Evolutionary conservation across 2,329 filamentous ascomycete species (phyloP).

Genomic region (Ascochyta pisi): DNA sequence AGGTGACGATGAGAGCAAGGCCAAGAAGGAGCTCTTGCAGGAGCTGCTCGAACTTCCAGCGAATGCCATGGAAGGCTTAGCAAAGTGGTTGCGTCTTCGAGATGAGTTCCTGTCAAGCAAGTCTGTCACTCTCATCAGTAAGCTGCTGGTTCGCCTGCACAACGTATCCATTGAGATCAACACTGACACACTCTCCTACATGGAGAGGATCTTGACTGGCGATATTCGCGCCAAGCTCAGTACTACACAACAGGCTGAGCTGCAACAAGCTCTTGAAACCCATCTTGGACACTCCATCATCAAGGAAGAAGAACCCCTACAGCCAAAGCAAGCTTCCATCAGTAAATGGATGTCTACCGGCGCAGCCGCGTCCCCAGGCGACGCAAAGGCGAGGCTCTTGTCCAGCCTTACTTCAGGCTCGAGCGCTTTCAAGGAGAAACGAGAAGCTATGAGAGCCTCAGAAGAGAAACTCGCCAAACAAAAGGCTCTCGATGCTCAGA

Average conservation of each 20-base stretch:
- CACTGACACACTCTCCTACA: conserved; percentile 63
- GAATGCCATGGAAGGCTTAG: conserved; percentile 70
- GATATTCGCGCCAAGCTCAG: conserved; percentile 79
- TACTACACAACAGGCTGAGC: conserved; percentile 82
- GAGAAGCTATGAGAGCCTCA: conserved; percentile 31
- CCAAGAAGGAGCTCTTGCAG: conserved; percentile 51
- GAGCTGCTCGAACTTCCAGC: conserved; percentile 70
- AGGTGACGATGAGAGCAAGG: conserved; percentile 46
- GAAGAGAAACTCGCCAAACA: conserved; percentile 35
- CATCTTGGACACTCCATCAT: conserved; percentile 51
- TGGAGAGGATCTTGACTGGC: conserved; percentile 70
- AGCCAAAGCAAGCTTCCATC: conserved; percentile 51
- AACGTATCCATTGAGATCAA: conserved; percentile 77
- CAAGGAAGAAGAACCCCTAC: conserved; percentile 43
- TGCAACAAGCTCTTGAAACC: conserved; percentile 68
- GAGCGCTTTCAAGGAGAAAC: conserved; percentile 38
- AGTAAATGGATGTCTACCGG: conserved; percentile 50
- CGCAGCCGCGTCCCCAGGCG: conserved; percentile 24
- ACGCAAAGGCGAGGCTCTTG: conserved; percentile 38
- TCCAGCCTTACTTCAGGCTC: conserved; percentile 38
- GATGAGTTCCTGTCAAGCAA: conserved; percentile 85
- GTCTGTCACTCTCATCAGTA: conserved; percentile 81
- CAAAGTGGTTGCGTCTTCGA: conserved; percentile 87
- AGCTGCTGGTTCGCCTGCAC: conserved; percentile 81
- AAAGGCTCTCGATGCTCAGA: conserved; percentile 35